Evolutionary conservation across 1,284 basidiomycete species (phyloP), one percentile per base, ranked within the genome.

Genomic region (Inonotus obliquus): DNA sequence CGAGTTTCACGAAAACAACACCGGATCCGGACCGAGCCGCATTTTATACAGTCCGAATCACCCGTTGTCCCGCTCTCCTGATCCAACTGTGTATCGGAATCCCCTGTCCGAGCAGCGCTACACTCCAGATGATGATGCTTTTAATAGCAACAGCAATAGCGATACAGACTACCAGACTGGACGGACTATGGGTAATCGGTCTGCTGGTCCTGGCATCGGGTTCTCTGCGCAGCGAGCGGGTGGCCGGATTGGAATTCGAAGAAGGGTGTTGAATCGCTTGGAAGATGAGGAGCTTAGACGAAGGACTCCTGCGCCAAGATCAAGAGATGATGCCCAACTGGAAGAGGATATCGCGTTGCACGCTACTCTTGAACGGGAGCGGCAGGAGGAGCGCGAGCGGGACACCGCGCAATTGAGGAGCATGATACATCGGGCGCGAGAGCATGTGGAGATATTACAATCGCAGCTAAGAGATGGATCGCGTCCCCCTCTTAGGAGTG

Each of bases 271-370:
- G 51, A 32, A 17, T 29, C 27, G 29, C 4, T 17, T 10, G 51
- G 32, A 52, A 27, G 17, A 14, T 10, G 7, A 35, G 41, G 41
- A 52, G 32, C 51, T 23, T 1, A 29, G 51, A 7, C 25, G 51
- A 19, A 29, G 51, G 27, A 52, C 13, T n/a, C 51, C 51, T 47
- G 41, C 41, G 17, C 19, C 19, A 21, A 44, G 41, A 17, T 44
- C 41, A 6, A 44, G 41, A 44, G 41, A 44, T 10, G 49, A 62
- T 23, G 29, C 47, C 14, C 45, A 44, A 27, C 58, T 62, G 61
- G 61, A 62, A 25, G 61, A 57, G 48, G 61, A 62, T 37, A 62
- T 62, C 19, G 48, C 56, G 19, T 62, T 29, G 10, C 48, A 62
- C 35, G 52, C 35, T 48, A 21, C 23, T 17, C 45, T 27, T 19